Evolutionary conservation across 768 basidiomycete genomes (phyloP), one percentile per base, ranked within the genome.

Genomic region (Glaciozyma martinii): DNA sequence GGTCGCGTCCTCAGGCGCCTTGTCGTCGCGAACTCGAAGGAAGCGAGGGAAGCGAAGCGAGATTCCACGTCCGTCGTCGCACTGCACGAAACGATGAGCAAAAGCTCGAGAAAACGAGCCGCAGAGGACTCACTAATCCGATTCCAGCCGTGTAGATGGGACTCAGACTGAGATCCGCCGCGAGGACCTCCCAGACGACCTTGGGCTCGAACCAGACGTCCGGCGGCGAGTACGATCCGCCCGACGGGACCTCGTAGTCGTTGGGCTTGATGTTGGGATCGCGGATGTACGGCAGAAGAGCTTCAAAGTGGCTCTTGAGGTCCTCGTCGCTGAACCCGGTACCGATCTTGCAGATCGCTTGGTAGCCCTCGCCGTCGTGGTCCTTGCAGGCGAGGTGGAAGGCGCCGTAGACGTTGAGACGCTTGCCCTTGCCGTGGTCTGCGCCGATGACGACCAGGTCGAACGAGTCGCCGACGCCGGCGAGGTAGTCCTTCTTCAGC

Each of bases 341-440:
- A 13, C 95, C 95, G 71, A 99, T 95, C 77, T 99, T 99, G 82
- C 95, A 98, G 59, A 98, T 91, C 6, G 93, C 92, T 74, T 99
- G 95, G 75, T 83, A 98, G 75, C 89, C 88, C 76, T 97, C 94
- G 25, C 87, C 82, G 71, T 98, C 95, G 62, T 85, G 80, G 76
- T 99, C 95, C 75, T 91, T 98, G 78, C 94, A 97, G 12, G 95
- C 95, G 44, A 99, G 83, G 29, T 98, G 82, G 83, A 95, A 98
- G 18, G 95, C 95, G 58, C 95, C 95, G 74, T 98, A 99, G 33
- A 95, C 89, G 75, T 89, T 88, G 33, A 94, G 95, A 60, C 95
- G 86, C 77, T 99, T 99, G 63, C 95, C 95, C 77, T 94, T 92
- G 66, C 95, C 95, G 71, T 93, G 88, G 77, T 98, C 98, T 21